Evolutionary conservation across 371 early-diverging fungal genomes (phyloP).

Genomic region (Mortierella sp.): DNA sequence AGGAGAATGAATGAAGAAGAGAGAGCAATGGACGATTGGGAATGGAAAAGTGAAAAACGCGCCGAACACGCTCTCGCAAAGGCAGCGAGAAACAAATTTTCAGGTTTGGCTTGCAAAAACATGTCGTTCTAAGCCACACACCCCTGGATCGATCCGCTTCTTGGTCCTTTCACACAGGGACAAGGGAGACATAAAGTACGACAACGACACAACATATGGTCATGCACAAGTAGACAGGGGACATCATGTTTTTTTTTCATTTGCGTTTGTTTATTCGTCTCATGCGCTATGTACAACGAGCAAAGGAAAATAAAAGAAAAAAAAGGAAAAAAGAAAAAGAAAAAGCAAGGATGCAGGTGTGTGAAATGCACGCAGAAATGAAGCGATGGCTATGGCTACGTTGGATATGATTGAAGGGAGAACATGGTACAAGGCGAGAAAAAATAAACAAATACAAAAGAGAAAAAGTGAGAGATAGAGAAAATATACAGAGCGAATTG

Average conservation of each 20-base stretch:
- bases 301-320: neutral
- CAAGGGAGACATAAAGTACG: neutral
- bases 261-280: neutral
- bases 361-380: neutral
- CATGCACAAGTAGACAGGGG: neutral
- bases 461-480: neutral
- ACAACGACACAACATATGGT: neutral
- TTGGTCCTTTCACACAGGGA: neutral
- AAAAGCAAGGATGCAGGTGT: neutral
- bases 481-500: slow-evolving; percentile 17
- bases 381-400: neutral
- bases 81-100: neutral
- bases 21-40: neutral
- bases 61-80: neutral
- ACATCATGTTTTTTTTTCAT: neutral
- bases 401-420: neutral
- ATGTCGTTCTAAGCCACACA: neutral
- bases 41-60: neutral
- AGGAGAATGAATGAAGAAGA: neutral
- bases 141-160: neutral
- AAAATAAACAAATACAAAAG: neutral
- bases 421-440: slow-evolving; percentile 9
- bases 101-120: neutral
- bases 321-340: neutral
- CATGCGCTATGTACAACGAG: neutral